A percentile compares a stretch with the other conserved stretches of the same genome.
Evolutionary conservation across 2,329 filamentous ascomycete species (phyloP).

Genomic region (Nannizziopsis arthrosporioides): DNA sequence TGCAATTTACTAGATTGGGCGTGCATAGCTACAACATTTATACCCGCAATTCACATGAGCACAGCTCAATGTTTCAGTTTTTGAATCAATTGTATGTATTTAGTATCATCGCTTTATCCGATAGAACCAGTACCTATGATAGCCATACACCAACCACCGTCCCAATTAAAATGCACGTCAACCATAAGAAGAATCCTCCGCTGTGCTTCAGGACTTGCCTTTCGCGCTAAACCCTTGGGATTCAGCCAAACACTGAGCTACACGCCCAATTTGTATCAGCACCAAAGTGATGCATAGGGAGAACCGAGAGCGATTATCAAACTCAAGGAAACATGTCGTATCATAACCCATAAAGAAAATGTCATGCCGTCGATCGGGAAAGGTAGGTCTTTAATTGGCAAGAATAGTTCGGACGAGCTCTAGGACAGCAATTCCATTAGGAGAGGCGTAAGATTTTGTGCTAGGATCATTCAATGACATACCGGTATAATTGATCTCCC

Average conservation of each 20-base stretch:
- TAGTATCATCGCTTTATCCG: constrained; percentile 5
- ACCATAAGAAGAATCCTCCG: constrained; percentile 1
- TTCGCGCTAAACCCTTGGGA: neutral
- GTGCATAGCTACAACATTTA: no score
- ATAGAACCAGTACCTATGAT: constrained; percentile 5
- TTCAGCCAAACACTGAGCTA: neutral
- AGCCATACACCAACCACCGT: constrained; percentile 7
- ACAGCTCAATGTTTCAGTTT: no score
- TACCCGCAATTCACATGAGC: no score
- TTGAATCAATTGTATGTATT: no score
- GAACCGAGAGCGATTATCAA: neutral
- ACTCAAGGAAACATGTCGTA: constrained; percentile 12
- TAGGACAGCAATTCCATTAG: constrained; percentile 25
- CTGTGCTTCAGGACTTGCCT: neutral
- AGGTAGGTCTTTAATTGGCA: constrained; percentile 51
- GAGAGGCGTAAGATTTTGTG: neutral
- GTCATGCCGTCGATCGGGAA: constrained; percentile 15
- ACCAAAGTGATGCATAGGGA: neutral
- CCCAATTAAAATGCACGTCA: constrained; percentile 3
- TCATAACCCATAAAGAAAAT: constrained; percentile 10
- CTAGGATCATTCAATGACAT: constrained; percentile 26
- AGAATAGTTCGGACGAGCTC: constrained; percentile 79
- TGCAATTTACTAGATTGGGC: no score
- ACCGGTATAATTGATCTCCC: constrained; percentile 97
- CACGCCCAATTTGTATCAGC: neutral